Conservation (phyloP, 805 yeast species). For the Yarrowia deformans region DNA sequence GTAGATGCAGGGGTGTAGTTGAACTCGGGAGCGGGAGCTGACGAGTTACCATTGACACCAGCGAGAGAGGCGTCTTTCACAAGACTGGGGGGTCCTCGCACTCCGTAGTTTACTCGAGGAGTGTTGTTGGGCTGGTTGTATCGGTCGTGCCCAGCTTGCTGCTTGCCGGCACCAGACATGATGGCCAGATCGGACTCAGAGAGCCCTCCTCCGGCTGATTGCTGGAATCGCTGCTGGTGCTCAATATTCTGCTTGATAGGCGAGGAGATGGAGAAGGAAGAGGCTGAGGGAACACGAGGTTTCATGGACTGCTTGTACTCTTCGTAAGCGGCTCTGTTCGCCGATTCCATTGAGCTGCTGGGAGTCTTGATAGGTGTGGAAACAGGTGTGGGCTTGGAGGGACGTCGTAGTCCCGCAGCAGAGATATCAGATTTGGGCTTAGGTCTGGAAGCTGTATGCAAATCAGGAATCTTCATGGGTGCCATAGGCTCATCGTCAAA, state of each 20-base stretch:
- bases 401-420: slow-evolving; percentile 19
- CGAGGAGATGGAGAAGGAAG: slow-evolving; percentile 12
- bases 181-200: slow-evolving; percentile 17
- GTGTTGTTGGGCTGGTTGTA: slow-evolving; percentile 15
- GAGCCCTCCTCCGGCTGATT: slow-evolving; percentile 17
- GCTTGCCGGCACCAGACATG: slow-evolving; percentile 31
- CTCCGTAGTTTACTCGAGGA: slow-evolving; percentile 1
- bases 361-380: slow-evolving; percentile 9
- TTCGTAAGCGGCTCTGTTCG: slow-evolving; percentile 35
- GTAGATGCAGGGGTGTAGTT: slow-evolving; percentile 33
- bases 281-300: background rate
- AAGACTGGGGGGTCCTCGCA: slow-evolving; percentile 1
- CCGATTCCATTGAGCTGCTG: slow-evolving; percentile 17
- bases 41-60: slow-evolving; percentile 17
- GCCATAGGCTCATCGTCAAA: slow-evolving; percentile 18
- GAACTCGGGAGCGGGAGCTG: slow-evolving; percentile 30
- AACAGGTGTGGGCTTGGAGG: slow-evolving; percentile 1
- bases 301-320: slow-evolving; percentile 37
- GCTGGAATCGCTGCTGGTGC: slow-evolving; percentile 28
- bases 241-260: slow-evolving; percentile 21
- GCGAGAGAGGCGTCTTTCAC: slow-evolving; percentile 24
- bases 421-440: slow-evolving; percentile 15
- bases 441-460: background rate
- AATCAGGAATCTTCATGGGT: background rate
- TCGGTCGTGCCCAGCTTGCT: slow-evolving; percentile 6